Percentiles rank a stretch among this genome's conserved stretches.
Evolutionary conservation across 177 flowering plant species (phyloP).

Genomic region (Vitis hybrid): DNA sequence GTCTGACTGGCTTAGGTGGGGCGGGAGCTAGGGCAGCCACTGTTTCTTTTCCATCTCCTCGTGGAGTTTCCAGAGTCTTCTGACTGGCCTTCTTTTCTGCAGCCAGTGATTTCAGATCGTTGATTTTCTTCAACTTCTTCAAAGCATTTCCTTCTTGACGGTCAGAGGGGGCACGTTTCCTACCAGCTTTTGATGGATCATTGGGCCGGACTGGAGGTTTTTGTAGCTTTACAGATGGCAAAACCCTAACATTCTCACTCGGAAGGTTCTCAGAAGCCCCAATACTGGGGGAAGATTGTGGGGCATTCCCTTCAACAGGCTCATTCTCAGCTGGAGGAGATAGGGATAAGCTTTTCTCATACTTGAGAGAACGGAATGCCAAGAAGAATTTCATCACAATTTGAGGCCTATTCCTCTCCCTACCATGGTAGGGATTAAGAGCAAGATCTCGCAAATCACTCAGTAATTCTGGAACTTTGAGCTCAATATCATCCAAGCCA

Average conservation of each 20-base stretch:
- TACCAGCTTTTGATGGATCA: constrained; percentile 66
- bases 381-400: constrained; percentile 43
- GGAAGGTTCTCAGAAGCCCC: constrained; percentile 21
- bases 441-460: constrained; percentile 62
- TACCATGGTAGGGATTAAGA: constrained; percentile 67
- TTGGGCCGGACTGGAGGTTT: constrained; percentile 42
- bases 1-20: constrained; percentile 20
- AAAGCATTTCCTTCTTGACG: constrained; percentile 70
- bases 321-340: constrained; percentile 46
- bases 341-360: constrained; percentile 62
- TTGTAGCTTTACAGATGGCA: constrained; percentile 30
- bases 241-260: constrained; percentile 26
- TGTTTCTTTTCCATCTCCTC: constrained; percentile 38
- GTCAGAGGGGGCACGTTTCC: constrained; percentile 68
- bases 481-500: constrained; percentile 21
- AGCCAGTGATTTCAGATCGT: constrained; percentile 44
- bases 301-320: constrained; percentile 21
- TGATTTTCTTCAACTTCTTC: constrained; percentile 64
- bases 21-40: neutral
- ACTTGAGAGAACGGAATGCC: constrained; percentile 67
- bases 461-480: constrained; percentile 50
- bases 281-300: constrained; percentile 21
- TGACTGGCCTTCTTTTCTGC: constrained; percentile 48
- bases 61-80: constrained; percentile 39
- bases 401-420: constrained; percentile 38